Evolutionary conservation across 257 asterid genomes (phyloP).

Genomic region (Orobanche coerulescens): DNA sequence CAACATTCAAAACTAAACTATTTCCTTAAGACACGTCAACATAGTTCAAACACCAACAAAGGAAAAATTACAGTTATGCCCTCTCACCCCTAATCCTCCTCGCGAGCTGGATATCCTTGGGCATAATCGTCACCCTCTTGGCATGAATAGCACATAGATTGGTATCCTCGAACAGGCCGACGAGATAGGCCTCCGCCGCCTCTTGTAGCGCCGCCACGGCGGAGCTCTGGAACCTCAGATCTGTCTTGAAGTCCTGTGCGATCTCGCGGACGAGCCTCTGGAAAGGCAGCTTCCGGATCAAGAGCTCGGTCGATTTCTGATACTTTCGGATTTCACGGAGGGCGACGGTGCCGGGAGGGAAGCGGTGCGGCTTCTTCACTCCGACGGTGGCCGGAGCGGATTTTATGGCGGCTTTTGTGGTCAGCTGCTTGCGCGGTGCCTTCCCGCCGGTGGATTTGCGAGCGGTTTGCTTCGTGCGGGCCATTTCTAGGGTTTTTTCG

Average conservation of each 20-base stretch:
- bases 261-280: constrained; percentile 45
- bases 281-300: constrained; percentile 37
- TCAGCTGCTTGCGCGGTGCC: constrained; percentile 44
- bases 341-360: too few species aligned
- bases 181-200: too few species aligned
- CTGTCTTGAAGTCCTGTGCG: constrained; percentile 49
- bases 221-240: constrained; percentile 43
- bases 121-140: constrained; percentile 41
- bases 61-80: constrained; percentile 16
- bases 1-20: not conserved
- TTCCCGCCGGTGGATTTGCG: constrained; percentile 47
- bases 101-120: constrained; percentile 38
- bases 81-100: constrained; percentile 41
- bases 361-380: too few species aligned
- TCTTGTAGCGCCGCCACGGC: constrained; percentile 47
- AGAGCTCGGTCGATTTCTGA: constrained; percentile 37
- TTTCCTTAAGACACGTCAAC: not conserved
- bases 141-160: too few species aligned
- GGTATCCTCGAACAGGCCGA: too few species aligned
- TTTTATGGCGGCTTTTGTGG: constrained; percentile 48
- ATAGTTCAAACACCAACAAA: not conserved
- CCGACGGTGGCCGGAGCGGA: too few species aligned
- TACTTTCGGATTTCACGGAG: too few species aligned
- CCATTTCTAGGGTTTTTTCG: constrained; percentile 21
- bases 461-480: constrained; percentile 41